phyloP scores from a whole-genome alignment of 1,284 basidiomycete species.

The Sanghuangporus sanghuang region DNA sequence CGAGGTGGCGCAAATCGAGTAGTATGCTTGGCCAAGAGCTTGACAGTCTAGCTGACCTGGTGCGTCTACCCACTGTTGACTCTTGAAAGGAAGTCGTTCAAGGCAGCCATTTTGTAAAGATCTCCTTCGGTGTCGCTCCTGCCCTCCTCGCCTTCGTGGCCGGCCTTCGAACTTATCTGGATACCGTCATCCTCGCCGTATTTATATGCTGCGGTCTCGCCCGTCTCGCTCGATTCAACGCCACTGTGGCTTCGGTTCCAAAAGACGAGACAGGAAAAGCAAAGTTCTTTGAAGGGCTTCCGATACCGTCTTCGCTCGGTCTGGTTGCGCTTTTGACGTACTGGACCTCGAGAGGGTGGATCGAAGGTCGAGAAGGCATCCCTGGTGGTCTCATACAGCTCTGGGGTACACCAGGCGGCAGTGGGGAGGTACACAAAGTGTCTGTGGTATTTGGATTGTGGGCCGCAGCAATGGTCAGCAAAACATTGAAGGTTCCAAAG shows the following conservation, averaged over 20 bases:
- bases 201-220: conserved; percentile 98
- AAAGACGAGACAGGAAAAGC: conserved; percentile 86
- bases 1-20: conserved; percentile 91
- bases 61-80: conserved; percentile 33
- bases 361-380: conserved; percentile 69
- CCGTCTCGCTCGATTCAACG: conserved; percentile 96
- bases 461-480: conserved; percentile 95
- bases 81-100: not conserved
- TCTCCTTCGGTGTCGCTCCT: conserved; percentile 97
- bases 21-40: conserved; percentile 99
- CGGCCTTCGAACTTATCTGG: conserved; percentile 86
- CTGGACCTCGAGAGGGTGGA: conserved; percentile 82
- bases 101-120: conserved; percentile 40
- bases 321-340: conserved; percentile 80
- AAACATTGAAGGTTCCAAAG: conserved; percentile 86
- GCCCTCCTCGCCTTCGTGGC: conserved; percentile 89
- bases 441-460: conserved; percentile 72
- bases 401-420: conserved; percentile 68
- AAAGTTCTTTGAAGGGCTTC: conserved; percentile 95
- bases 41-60: conserved; percentile 94
- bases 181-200: conserved; percentile 80
- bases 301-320: conserved; percentile 87
- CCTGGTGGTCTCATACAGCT: conserved; percentile 70
- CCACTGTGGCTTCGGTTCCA: conserved; percentile 92
- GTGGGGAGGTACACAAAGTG: conserved; percentile 76